A percentile compares a stretch with the other conserved stretches of the same genome.
Conservation (phyloP, 306 rosid species). For the Casuarina cunninghamiana region DNA sequence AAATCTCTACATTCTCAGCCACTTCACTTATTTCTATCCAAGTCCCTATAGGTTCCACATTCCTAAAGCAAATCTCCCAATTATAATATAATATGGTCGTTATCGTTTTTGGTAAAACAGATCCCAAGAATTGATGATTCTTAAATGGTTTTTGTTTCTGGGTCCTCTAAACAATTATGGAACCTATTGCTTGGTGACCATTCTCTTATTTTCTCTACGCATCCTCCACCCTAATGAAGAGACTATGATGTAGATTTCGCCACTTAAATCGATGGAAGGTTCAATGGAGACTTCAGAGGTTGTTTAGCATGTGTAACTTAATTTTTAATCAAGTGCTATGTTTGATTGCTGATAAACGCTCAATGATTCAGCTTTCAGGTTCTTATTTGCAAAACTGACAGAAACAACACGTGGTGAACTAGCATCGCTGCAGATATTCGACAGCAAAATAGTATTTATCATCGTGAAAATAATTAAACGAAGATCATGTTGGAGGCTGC, state of each 20-base stretch:
- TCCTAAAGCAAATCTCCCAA: background rate
- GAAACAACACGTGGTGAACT: background rate
- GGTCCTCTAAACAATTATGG: no score
- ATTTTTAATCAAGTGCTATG: background rate
- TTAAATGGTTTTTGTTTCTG: no score
- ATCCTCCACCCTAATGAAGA: no score
- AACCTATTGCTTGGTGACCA: no score
- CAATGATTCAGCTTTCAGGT: background rate
- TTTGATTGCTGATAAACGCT: background rate
- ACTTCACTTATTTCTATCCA: slow-evolving; percentile 11
- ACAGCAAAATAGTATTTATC: background rate
- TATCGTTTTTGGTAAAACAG: background rate
- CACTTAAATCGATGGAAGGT: no score
- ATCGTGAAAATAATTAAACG: background rate
- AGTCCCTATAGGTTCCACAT: background rate
- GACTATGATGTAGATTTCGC: no score
- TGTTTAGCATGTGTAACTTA: no score
- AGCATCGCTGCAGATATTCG: no score
- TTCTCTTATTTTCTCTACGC: no score
- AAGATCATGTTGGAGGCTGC: background rate
- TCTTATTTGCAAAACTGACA: background rate
- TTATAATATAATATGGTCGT: background rate
- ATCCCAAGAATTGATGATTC: no score
- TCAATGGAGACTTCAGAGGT: no score
- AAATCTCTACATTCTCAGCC: slow-evolving; percentile 24